Base-by-base conservation (phyloP, 23 red algal genomes). In the Gracilaria gracilis region DNA sequence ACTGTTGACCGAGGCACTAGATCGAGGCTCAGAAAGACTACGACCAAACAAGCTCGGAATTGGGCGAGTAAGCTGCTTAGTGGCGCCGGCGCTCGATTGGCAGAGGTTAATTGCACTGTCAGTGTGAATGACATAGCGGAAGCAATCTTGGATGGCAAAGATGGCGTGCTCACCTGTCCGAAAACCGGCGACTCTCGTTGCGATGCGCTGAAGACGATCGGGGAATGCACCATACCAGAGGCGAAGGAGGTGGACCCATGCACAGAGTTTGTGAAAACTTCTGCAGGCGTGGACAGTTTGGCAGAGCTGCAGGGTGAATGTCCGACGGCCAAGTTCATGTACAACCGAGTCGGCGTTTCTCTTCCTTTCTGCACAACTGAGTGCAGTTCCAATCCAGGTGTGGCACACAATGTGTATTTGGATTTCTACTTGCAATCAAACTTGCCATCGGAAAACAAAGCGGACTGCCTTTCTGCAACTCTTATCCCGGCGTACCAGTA, bases 381-480 rank as follows among this genome's bases (percentile, higher is more conserved):
- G 1, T 74, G 69, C 69, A 12, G 23, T 4, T 74, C 69, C 36
- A 17, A 74, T 42, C 69, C 69, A 16, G 44, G 36, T 24, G 69
- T 2, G 69, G 23, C 20, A 46, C 69, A 42, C 28, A 42, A 0
- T n/a, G 34, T 74, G 4, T 38, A 40, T 19, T 11, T 46, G 69
- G 69, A 74, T 42, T 74, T 74, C 28, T 46, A 74, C 21, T 5
- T 74, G 9, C 69, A 74, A 36, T 3, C 19, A 28, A 9, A 64
- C 59, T 0, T 15, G 24, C 4, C 6, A 8, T 15, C 24, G 28
- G 6, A 6, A 9, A 64, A 27, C 13, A 15, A 15, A 9, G 59
- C 59, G 31, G 59, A 64, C 59, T 64, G 59, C 59, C 5, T 64
- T 31, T 64, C 59, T 15, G 59, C 59, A 31, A 32, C 59, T 64